Evolutionary conservation across 768 basidiomycete species (phyloP), one percentile per base, ranked within the genome.

Genomic region (Xerocomus brunneocitrinus): DNA sequence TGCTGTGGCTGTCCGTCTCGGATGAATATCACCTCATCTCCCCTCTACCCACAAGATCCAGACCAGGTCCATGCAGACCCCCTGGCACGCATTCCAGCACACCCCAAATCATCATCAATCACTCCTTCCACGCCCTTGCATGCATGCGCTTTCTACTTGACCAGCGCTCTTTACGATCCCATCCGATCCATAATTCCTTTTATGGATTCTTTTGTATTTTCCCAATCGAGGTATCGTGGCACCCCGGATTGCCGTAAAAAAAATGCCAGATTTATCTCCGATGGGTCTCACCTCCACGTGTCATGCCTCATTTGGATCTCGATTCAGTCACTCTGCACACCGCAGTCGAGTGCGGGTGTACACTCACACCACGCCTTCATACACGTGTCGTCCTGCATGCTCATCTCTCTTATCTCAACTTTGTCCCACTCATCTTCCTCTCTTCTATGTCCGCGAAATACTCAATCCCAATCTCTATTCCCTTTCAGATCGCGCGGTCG

Each of bases 231-330:
- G 5, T 27, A 55, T 43, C 63, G 64, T 64, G 62, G 63, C 63
- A 66, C 62, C 63, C 63, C 62, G 64, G 64, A 64, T 64, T 66
- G 56, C 63, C 62, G 50, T 65, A 63, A 63, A 47, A 63, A 47
- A 3, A 27, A 48, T 44, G 43, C 52, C 46, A 65, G 63, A 65
- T 64, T 62, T 65, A 64, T 64, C 62, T 60, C 62, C 62, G 62
- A 65, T 64, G 25, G 6, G 12, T 38, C 32, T 27, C 32, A 28
- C 47, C 2, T 25, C 63, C 63, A 66, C 63, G 61, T 66, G 63
- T 63, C 61, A 38, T 28, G n/a, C 63, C 31, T 34, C 54, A 51
- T 59, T 49, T 43, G 54, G 52, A 59, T 65, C 60, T 62, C 52
- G 63, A 65, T 59, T 50, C 22, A 31, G 43, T 25, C 13, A 40